Evolutionary conservation across 768 basidiomycete genomes (phyloP), one percentile per base, ranked within the genome.

Genomic region (Lenzites betulinus): DNA sequence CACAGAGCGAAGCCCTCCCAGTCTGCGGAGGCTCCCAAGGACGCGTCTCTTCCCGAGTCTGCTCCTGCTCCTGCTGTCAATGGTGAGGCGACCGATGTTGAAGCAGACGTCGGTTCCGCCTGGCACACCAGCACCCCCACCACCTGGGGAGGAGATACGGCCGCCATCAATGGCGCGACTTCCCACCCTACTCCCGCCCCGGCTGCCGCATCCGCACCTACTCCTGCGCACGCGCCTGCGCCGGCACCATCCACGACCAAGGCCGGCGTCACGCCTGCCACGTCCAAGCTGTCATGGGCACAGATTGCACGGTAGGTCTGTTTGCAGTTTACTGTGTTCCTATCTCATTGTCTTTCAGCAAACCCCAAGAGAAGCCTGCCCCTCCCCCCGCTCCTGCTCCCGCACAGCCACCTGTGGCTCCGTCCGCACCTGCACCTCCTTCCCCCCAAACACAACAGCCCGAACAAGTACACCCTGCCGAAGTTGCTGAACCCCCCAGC

Each of bases 251-350:
- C 30, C 2, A 22, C 51, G 11, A 28, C 68, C 16, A 72, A 69
- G 60, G 57, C 65, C 15, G 58, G 75, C 15, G 89, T 86, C 75
- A 78, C 83, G 12, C 88, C 90, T 43, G 84, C 88, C 28, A 88
- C 83, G 13, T 85, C 89, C 8, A 91, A 92, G 76, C 73, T 90
- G 60, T 92, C 92, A 36, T 93, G 91, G 91, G 92, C 92, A 8
- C 89, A 93, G 68, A 80, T 93, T 70, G 91, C 92, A 63, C 80
- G 87, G 90, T 89, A 69, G 7, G 81, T 75, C 35, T 26, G 55
- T 38, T 33, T 46, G 62, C 41, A 41, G 60, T n/a, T 15, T 0
- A 3, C 16, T n/a, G 1, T 20, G 25, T 1, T 26, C 12, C 18
- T 30, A 25, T 46, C 57, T 66, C 23, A 54, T 50, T 65, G 42